A percentile compares a stretch with the other conserved stretches of the same genome.
Evolutionary conservation across 2,329 filamentous ascomycete genomes (phyloP).

Genomic region (Pleomassaria siparia): DNA sequence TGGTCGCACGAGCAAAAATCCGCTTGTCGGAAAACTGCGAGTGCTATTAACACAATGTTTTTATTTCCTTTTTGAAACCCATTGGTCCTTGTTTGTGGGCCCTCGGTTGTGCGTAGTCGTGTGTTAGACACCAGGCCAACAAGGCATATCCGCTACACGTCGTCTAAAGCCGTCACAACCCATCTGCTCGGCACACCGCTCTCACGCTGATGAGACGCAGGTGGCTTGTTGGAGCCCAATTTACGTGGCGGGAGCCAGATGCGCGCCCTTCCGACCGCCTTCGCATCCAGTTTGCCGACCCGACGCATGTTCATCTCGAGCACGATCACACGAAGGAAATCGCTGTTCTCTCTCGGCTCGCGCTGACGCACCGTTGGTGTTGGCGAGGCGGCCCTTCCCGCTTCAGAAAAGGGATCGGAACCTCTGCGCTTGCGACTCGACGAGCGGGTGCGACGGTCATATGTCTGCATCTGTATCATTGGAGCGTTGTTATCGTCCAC

Average conservation of each 20-base stretch:
- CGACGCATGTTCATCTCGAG: constrained; percentile 70
- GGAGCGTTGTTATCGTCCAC: constrained; percentile 48
- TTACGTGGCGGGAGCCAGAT: constrained; percentile 63
- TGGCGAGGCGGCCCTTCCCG: constrained; percentile 45
- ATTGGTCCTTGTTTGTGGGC: no score
- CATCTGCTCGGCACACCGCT: constrained; percentile 40
- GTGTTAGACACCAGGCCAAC: no score
- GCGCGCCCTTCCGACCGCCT: constrained; percentile 56
- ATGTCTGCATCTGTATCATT: constrained; percentile 66
- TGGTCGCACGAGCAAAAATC: constrained; percentile 1
- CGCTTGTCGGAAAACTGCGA: no score
- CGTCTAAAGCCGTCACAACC: constrained; percentile 29
- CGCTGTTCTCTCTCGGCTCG: constrained; percentile 64
- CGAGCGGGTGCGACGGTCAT: constrained; percentile 46
- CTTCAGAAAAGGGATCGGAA: constrained; percentile 46
- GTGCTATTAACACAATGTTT: no score
- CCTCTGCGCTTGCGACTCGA: constrained; percentile 24
- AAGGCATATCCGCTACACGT: constrained; percentile 9
- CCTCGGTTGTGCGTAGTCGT: no score
- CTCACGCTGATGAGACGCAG: constrained; percentile 23
- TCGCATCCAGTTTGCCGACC: constrained; percentile 61
- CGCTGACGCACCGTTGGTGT: constrained; percentile 56
- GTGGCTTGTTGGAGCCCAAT: constrained; percentile 26
- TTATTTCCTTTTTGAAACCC: no score
- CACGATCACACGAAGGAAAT: constrained; percentile 65